phyloP scores from a whole-genome alignment of 148 eudicot species.

The Silene conica region DNA sequence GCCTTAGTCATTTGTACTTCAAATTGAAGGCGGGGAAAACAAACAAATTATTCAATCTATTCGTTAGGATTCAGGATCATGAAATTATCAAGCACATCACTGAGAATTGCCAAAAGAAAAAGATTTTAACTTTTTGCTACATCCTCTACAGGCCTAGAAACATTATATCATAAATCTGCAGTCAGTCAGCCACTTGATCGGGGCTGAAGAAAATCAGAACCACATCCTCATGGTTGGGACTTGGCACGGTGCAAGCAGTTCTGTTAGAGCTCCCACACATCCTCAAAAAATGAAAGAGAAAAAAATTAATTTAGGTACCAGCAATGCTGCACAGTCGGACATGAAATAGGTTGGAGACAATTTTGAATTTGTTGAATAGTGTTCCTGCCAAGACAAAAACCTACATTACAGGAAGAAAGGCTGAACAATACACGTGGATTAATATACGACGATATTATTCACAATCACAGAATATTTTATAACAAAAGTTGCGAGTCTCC shows the following conservation, averaged over 20 bases:
- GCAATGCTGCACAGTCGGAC: slow-evolving; percentile 60
- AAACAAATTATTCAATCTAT: not conserved
- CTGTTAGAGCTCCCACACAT: not conserved
- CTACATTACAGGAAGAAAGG: slow-evolving; percentile 14
- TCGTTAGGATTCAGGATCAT: not conserved
- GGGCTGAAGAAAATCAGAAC: not conserved
- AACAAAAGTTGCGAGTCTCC: not conserved
- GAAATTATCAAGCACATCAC: not conserved
- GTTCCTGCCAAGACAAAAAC: slow-evolving; percentile 51
- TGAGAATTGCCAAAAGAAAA: not conserved
- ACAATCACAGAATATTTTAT: not conserved
- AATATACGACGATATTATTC: not conserved
- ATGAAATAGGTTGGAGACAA: slow-evolving; percentile 75
- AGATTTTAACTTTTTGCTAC: not conserved
- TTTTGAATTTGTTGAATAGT: slow-evolving; percentile 73
- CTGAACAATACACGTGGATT: not conserved
- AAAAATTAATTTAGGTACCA: slow-evolving; percentile 46
- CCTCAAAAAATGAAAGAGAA: not conserved
- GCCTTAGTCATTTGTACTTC: not conserved
- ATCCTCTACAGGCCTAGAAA: not conserved
- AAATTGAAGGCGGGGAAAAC: not conserved
- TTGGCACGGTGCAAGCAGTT: not conserved
- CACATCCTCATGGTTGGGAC: not conserved
- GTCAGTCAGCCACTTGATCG: not conserved
- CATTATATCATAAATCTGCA: not conserved